A percentile compares a stretch with the other conserved stretches of the same genome.
Conservation (phyloP, 176 grass and related monocot genomes). For the Olyra latifolia region DNA sequence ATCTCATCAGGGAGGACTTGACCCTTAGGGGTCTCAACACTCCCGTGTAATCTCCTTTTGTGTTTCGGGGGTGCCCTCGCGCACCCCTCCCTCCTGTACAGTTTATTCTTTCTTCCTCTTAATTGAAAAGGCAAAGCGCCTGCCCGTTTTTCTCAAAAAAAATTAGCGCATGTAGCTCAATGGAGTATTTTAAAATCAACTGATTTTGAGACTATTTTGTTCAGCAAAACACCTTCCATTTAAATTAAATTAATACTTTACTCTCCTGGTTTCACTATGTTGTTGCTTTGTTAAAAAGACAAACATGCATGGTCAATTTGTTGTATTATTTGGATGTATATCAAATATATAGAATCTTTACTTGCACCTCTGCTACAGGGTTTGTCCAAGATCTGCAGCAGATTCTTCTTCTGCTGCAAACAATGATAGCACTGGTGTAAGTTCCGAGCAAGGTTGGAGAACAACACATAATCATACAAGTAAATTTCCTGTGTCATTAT, state of each 20-base stretch:
- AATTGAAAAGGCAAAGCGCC: no score
- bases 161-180: slow-evolving; percentile 8
- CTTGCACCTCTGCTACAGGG: slow-evolving; percentile 23
- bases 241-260: slow-evolving; percentile 27
- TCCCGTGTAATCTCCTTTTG: no score
- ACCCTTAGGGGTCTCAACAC: no score
- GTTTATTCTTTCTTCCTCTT: no score
- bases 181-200: not conserved
- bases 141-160: no score
- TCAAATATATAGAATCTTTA: slow-evolving; percentile 10
- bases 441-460: slow-evolving; percentile 40
- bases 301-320: not conserved
- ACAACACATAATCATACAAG: slow-evolving; percentile 41
- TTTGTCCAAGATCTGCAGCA: slow-evolving; percentile 23
- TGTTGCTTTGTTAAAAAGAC: not conserved
- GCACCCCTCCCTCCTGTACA: no score
- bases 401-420: slow-evolving; percentile 26
- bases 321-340: not conserved
- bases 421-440: slow-evolving; percentile 2
- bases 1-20: no score
- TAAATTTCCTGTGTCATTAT: slow-evolving; percentile 21
- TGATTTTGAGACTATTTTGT: not conserved
- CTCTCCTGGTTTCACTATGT: not conserved
- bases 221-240: not conserved
- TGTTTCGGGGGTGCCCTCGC: no score